Evolutionary conservation across 1,139 yeast species (phyloP).

Genomic region (Meyerozyma sp.): DNA sequence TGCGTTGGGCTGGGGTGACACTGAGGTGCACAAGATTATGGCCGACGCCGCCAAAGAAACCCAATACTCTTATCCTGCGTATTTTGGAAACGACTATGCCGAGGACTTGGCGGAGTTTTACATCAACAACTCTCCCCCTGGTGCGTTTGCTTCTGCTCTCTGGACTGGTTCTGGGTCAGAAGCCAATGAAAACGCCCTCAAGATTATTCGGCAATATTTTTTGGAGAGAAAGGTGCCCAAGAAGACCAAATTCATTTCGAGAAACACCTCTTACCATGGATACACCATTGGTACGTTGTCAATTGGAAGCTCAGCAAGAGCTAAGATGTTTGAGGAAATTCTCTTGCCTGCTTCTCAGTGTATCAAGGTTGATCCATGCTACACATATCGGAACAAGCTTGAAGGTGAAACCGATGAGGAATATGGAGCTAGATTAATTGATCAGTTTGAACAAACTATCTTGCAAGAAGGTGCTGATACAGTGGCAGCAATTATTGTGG

Average conservation of each 20-base stretch:
- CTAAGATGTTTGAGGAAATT: constrained; percentile 37
- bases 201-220: constrained; percentile 52
- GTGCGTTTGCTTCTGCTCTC: constrained; percentile 48
- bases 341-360: constrained; percentile 33
- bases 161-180: constrained; percentile 62
- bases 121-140: constrained; percentile 48
- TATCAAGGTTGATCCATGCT: constrained; percentile 42
- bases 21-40: constrained; percentile 45
- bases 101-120: constrained; percentile 50
- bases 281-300: constrained; percentile 53
- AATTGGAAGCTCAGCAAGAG: constrained; percentile 39
- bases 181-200: constrained; percentile 54
- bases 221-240: constrained; percentile 44
- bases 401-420: constrained; percentile 45
- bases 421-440: constrained; percentile 41
- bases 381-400: constrained; percentile 45
- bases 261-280: constrained; percentile 56
- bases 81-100: constrained; percentile 37
- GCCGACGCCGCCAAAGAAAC: constrained; percentile 41
- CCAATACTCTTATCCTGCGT: constrained; percentile 43
- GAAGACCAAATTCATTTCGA: constrained; percentile 46
- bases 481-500: constrained; percentile 48
- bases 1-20: constrained; percentile 55
- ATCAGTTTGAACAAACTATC: constrained; percentile 45
- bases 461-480: constrained; percentile 47